Percentiles rank a stretch among this genome's conserved stretches.
Evolutionary conservation across 2,329 filamentous ascomycete species (phyloP).

Genomic region (Exserohilum rostratum): DNA sequence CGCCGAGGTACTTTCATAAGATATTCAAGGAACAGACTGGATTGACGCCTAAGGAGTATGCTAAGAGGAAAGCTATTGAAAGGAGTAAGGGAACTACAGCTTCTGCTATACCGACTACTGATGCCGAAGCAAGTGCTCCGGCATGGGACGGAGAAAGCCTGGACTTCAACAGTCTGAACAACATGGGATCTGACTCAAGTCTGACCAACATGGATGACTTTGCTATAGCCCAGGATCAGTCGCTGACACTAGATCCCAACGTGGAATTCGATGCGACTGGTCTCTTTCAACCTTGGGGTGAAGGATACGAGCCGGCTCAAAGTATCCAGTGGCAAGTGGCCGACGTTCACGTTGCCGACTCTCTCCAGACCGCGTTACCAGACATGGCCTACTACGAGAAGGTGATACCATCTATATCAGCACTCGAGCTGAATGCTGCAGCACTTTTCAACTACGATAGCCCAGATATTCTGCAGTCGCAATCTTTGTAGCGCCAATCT

Average conservation of each 20-base stretch:
- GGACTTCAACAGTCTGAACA: conserved; percentile 35
- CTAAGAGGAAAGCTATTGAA: conserved; percentile 24
- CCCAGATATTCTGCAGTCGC: not conserved
- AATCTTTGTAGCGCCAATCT: not conserved
- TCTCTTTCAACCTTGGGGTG: conserved; percentile 17
- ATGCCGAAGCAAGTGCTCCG: conserved; percentile 8
- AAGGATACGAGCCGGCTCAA: conserved; percentile 10
- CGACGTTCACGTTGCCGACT: conserved; percentile 4
- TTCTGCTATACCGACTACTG: not conserved
- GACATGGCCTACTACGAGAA: not conserved
- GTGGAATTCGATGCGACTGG: conserved; percentile 24
- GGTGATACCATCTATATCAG: conserved; percentile 11
- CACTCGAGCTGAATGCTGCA: conserved; percentile 26
- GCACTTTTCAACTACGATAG: conserved; percentile 15
- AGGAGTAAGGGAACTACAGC: conserved; percentile 6
- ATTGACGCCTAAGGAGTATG: conserved; percentile 57
- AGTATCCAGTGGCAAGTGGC: not conserved
- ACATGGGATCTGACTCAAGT: conserved; percentile 26
- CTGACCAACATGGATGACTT: conserved; percentile 11
- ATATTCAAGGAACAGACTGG: conserved; percentile 64
- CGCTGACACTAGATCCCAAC: conserved; percentile 17
- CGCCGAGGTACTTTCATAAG: conserved; percentile 65
- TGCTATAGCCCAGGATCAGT: conserved; percentile 9
- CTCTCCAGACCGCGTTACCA: not conserved
- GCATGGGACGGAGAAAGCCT: conserved; percentile 27